Conservation (phyloP, 257 asterid genomes). For the Rehmannia glutinosa region DNA sequence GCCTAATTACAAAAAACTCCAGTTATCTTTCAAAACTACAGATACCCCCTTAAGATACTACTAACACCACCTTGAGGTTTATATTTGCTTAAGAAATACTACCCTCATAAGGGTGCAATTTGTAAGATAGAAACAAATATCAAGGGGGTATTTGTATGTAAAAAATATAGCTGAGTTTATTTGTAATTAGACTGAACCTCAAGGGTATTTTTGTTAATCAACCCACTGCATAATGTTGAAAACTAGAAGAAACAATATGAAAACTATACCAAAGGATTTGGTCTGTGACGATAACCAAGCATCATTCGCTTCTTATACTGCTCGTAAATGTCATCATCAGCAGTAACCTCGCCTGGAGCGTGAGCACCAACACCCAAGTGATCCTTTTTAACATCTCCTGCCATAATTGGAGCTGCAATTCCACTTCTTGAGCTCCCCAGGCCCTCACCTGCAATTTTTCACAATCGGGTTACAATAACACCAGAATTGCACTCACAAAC, state of each 20-base stretch:
- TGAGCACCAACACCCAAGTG: constrained; percentile 92
- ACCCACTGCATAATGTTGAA: no score
- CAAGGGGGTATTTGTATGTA: no score
- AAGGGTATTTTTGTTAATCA: no score
- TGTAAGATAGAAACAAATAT: no score
- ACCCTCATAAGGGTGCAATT: no score
- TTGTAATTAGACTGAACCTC: no score
- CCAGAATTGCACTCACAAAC: neutral
- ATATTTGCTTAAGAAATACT: no score
- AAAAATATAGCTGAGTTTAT: no score
- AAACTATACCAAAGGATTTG: constrained; percentile 85
- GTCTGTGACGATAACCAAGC: constrained; percentile 88
- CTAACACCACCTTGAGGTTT: no score
- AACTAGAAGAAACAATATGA: neutral
- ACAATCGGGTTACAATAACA: neutral
- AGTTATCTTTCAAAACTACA: no score
- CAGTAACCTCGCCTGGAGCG: constrained; percentile 81
- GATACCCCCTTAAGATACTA: no score
- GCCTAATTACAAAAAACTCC: no score
- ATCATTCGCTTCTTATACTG: constrained; percentile 97
- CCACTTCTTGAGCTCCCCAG: constrained; percentile 88
- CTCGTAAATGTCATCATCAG: constrained; percentile 91
- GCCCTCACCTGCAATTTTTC: constrained; percentile 68
- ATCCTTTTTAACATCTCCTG: constrained; percentile 77
- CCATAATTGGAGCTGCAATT: constrained; percentile 80